These are phyloP conservation scores for Yamadazyma friedrichii DNA, from an alignment of 1,139 yeast genomes.

Conservation along the genomic window DNA sequence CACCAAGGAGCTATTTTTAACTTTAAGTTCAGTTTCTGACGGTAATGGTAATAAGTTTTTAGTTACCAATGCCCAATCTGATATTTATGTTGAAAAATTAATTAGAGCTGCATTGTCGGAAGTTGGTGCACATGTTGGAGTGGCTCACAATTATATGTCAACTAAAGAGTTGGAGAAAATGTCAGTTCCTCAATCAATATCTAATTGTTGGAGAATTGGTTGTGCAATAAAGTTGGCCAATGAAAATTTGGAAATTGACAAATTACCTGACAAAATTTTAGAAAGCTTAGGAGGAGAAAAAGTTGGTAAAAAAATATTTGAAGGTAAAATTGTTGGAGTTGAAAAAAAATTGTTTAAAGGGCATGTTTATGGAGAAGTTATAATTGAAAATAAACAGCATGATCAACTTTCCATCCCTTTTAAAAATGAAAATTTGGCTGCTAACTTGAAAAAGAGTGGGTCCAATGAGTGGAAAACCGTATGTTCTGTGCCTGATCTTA, in stretches of 20 bases:
- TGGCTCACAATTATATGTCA: conserved; percentile 33
- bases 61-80: conserved; percentile 31
- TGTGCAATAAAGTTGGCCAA: conserved; percentile 39
- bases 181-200: conserved; percentile 33
- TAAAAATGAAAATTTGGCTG: conserved; percentile 45
- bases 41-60: conserved; percentile 44
- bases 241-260: conserved; percentile 30
- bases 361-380: conserved; percentile 46
- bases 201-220: conserved; percentile 50
- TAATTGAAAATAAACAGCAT: conserved; percentile 26
- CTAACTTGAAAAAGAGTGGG: conserved; percentile 19
- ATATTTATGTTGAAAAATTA: conserved; percentile 33
- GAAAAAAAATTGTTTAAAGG: conserved; percentile 41
- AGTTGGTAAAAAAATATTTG: conserved; percentile 33
- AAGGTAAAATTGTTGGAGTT: conserved; percentile 44
- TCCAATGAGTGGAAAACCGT: conserved; percentile 21
- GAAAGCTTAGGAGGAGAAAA: conserved; percentile 35
- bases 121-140: conserved; percentile 39
- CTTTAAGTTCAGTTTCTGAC: conserved; percentile 39
- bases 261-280: conserved; percentile 33
- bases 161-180: conserved; percentile 15
- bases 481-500: conserved; percentile 47
- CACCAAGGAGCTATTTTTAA: conserved; percentile 18
- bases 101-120: conserved; percentile 41
- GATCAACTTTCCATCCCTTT: conserved; percentile 36